Percentiles rank a stretch among this genome's conserved stretches.
phyloP scores from a whole-genome alignment of 1,284 basidiomycete genomes.

The Spongispora temasekensis region DNA sequence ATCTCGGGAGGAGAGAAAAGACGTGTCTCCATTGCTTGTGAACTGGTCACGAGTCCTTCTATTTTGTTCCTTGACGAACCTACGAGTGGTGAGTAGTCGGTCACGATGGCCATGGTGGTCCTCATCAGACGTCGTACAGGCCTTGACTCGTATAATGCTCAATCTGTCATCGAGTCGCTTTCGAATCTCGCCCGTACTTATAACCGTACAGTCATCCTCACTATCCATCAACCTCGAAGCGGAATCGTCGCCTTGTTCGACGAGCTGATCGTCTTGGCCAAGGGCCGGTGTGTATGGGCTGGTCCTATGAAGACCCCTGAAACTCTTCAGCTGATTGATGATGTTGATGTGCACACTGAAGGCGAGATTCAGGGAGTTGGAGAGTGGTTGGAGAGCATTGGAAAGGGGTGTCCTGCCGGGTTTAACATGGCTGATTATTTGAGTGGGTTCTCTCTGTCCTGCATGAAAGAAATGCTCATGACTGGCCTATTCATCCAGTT shows the following conservation, averaged over 20 bases:
- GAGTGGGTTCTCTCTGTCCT: conserved; percentile 68
- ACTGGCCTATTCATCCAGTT: conserved; percentile 44
- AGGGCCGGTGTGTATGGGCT: conserved; percentile 50
- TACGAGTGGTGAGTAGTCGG: conserved; percentile 71
- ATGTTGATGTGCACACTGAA: conserved; percentile 72
- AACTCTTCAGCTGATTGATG: conserved; percentile 8
- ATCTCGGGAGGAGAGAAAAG: conserved; percentile 97
- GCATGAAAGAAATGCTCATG: too few species aligned
- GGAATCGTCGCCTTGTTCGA: conserved; percentile 97
- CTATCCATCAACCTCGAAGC: conserved; percentile 97
- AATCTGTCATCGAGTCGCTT: conserved; percentile 90
- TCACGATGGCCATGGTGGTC: neutral
- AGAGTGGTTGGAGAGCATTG: conserved; percentile 79
- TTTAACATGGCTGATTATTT: conserved; percentile 97
- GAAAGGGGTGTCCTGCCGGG: conserved; percentile 86
- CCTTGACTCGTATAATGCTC: conserved; percentile 93
- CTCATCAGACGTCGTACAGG: conserved; percentile 46
- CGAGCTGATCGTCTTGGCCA: conserved; percentile 83
- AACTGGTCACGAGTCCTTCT: conserved; percentile 93
- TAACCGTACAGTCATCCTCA: conserved; percentile 95
- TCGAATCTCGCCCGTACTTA: conserved; percentile 85
- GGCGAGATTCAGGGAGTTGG: conserved; percentile 48
- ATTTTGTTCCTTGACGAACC: conserved; percentile 97
- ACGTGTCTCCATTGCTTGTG: conserved; percentile 96
- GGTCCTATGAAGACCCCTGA: conserved; percentile 28